Evolutionary conservation across 2,329 filamentous ascomycete species (phyloP).

Genomic region (Chaetomiaceae sp.): DNA sequence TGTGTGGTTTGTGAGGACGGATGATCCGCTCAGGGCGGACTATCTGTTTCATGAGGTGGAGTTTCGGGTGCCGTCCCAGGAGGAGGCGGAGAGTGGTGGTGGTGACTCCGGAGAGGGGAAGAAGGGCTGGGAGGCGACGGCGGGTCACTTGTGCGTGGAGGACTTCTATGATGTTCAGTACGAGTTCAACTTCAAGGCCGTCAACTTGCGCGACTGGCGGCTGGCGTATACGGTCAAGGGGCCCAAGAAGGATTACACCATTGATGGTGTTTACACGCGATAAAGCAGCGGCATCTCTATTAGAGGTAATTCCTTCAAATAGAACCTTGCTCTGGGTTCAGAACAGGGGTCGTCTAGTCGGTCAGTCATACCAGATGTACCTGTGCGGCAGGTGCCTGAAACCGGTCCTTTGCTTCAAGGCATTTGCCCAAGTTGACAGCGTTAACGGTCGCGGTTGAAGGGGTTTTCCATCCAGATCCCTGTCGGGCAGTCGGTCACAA

Average conservation of each 20-base stretch:
- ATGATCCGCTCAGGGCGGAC: slow-evolving; percentile 57
- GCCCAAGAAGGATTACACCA: slow-evolving; percentile 67
- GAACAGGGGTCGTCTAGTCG: no score
- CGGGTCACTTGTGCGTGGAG: slow-evolving; percentile 63
- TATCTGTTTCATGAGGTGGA: slow-evolving; percentile 72
- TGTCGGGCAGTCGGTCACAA: no score
- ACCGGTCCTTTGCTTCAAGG: no score
- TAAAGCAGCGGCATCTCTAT: slow-evolving; percentile 4
- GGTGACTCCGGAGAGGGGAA: no score
- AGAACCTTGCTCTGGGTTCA: neutral
- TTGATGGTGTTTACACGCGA: slow-evolving; percentile 47
- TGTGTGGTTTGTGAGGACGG: slow-evolving; percentile 66
- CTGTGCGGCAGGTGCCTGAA: no score
- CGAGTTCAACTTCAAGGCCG: slow-evolving; percentile 56
- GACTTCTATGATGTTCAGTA: slow-evolving; percentile 68
- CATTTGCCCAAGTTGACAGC: no score
- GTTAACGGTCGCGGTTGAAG: no score
- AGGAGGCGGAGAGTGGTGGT: slow-evolving; percentile 23
- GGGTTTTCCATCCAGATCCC: no score
- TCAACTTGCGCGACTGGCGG: slow-evolving; percentile 52
- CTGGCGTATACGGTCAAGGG: slow-evolving; percentile 62
- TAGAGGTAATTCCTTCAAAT: no score
- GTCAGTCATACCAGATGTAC: no score
- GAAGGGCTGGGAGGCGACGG: slow-evolving; percentile 56
- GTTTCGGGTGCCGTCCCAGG: slow-evolving; percentile 40